Base-by-base conservation (phyloP, 805 yeast species). In the Brettanomyces naardenensis region DNA sequence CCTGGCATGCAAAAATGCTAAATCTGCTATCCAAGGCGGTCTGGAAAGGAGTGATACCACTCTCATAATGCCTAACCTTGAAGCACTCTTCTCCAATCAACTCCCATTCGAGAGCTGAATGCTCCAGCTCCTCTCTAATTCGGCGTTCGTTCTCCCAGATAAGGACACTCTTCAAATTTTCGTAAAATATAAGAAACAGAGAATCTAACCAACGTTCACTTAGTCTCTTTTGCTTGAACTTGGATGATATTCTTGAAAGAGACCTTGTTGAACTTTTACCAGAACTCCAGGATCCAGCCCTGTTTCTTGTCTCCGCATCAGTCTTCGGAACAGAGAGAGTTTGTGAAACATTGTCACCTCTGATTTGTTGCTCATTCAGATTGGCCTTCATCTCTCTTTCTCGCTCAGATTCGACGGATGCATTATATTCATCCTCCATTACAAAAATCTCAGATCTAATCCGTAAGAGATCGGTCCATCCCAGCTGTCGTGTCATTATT, bases 401-500 rank as follows among this genome's bases (percentile, higher is more conserved):
- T 17, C 44, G 36, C 35, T 48, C 48, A 17, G 39, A 42, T 22
- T 45, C 42, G 17, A 45, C 39, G n/a, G 45, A 38, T 31, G 49
- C 50, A 35, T 56, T 45, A 47, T 77, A 76, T 52, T 83, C 90
- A 29, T 72, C 76, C 50, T 78, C 85, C 88, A 90, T 90, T 7
- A 86, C 75, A 59, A 90, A 90, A 1, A 83, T 78, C 15, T 68
- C 62, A 1, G 88, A 75, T 41, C 95, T 74, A 28, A 79, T 52
- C 40, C 66, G 64, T 46, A 89, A 66, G 26, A 87, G 58, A 26
- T 70, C 73, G 47, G 85, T 86, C 98, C 98, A 90, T 4, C 96
- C 96, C 29, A 79, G 64, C 19, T 68, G 61, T 15, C 79, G 70
- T 3, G 79, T 75, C 45, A 92, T 71, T 6, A 75, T 65, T 4